Evolutionary conservation across 2,329 filamentous ascomycete genomes (phyloP).

Genomic region (Monosporascus sp.): DNA sequence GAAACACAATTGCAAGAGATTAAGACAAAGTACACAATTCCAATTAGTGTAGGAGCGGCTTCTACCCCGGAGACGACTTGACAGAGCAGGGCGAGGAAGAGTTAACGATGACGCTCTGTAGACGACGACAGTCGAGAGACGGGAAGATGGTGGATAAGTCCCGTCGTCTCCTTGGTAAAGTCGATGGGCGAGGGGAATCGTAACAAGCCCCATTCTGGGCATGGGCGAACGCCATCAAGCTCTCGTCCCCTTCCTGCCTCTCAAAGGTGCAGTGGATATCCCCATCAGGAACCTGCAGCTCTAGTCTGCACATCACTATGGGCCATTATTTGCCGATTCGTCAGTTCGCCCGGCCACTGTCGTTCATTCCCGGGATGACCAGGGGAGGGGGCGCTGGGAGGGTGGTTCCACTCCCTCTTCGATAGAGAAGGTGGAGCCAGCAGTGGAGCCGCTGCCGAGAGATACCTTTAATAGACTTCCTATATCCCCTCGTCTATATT

Average conservation of each 20-base stretch:
- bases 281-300: not conserved
- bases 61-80: not conserved
- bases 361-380: too few relatives aligned
- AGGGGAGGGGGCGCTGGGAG: too few relatives aligned
- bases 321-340: too few relatives aligned
- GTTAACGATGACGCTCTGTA: not conserved
- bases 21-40: not conserved
- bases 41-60: not conserved
- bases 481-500: too few relatives aligned
- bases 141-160: not conserved
- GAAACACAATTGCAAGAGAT: not conserved
- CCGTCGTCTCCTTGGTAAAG: too few relatives aligned
- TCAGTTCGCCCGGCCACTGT: too few relatives aligned
- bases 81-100: not conserved
- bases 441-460: too few relatives aligned
- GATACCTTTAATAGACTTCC: too few relatives aligned
- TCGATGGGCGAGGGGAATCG: not conserved
- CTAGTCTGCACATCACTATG: not conserved
- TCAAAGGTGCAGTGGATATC: not conserved
- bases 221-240: not conserved
- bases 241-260: not conserved
- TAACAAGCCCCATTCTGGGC: not conserved
- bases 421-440: too few relatives aligned
- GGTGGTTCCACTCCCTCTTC: too few relatives aligned
- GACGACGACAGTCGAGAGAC: not conserved